Evolutionary conservation across 2,329 filamentous ascomycete genomes (phyloP).

Genomic region (Venturia aucupariae): DNA sequence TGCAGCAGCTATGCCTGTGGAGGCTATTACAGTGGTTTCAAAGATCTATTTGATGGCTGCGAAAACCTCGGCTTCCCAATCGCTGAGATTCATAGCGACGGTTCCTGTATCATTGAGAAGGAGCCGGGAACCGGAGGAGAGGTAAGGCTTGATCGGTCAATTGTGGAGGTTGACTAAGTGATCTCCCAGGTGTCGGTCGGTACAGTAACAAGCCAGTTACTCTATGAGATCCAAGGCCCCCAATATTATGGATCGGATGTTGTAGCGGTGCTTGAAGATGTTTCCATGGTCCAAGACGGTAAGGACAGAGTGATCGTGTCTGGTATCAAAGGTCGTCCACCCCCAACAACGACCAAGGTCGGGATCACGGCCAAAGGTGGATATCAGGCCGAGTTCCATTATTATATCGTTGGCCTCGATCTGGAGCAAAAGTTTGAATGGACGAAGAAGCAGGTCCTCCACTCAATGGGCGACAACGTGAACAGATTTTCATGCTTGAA

Average conservation of each 20-base stretch:
- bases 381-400: conserved; percentile 15
- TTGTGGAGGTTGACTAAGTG: conserved; percentile 27
- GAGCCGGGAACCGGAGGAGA: conserved; percentile 26
- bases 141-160: conserved; percentile 20
- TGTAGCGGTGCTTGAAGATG: conserved; percentile 22
- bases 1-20: conserved; percentile 34
- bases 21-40: conserved; percentile 38
- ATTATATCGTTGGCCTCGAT: conserved; percentile 22
- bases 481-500: conserved; percentile 13
- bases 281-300: conserved; percentile 14
- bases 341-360: conserved; percentile 16
- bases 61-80: conserved; percentile 37
- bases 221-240: conserved; percentile 33
- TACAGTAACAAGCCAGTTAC: conserved; percentile 22
- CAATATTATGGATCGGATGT: conserved; percentile 29
- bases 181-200: conserved; percentile 13
- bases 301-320: conserved; percentile 10
- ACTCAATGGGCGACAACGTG: conserved; percentile 15
- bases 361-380: conserved; percentile 22
- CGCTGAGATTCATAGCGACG: conserved; percentile 30
- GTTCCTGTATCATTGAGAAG: conserved; percentile 2
- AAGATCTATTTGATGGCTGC: conserved; percentile 20
- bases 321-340: conserved; percentile 9
- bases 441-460: conserved; percentile 20
- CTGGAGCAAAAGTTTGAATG: conserved; percentile 23